Percentiles rank a stretch among this genome's conserved stretches.
Evolutionary conservation across 1,284 basidiomycete species (phyloP).

Genomic region (Austropuccinia psidii): DNA sequence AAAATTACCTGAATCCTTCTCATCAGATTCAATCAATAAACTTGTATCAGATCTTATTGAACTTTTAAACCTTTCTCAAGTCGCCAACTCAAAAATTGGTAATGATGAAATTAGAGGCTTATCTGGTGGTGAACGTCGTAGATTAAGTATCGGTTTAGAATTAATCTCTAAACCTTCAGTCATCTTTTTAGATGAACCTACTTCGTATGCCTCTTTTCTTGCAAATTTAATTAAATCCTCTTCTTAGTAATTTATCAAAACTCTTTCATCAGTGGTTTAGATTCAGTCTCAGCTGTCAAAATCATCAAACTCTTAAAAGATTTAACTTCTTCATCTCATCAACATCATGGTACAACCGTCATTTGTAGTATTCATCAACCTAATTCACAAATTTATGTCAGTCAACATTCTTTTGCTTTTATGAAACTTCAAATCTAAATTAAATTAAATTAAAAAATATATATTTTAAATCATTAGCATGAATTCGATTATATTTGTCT

Average conservation of each 20-base stretch:
- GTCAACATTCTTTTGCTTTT: not conserved
- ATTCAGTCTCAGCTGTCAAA: conserved; percentile 74
- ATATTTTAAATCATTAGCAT: conserved; percentile 49
- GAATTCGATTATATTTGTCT: conserved; percentile 72
- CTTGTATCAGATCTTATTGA: conserved; percentile 62
- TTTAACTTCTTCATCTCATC: conserved; percentile 55
- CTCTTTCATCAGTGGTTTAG: conserved; percentile 55
- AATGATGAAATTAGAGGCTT: conserved; percentile 58
- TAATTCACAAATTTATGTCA: conserved; percentile 64
- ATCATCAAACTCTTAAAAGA: conserved; percentile 65
- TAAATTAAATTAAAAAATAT: not conserved
- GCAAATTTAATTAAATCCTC: not conserved
- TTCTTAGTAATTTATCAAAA: not conserved
- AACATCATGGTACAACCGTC: conserved; percentile 58
- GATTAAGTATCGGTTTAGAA: conserved; percentile 62
- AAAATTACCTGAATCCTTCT: conserved; percentile 69
- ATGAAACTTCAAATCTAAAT: not conserved
- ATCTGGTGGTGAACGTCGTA: conserved; percentile 63
- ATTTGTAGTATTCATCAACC: conserved; percentile 83
- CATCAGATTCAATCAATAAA: conserved; percentile 59
- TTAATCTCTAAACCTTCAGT: conserved; percentile 60
- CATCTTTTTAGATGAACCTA: conserved; percentile 61
- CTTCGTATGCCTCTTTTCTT: conserved; percentile 41
- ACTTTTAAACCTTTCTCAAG: conserved; percentile 63
- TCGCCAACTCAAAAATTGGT: conserved; percentile 69